These are phyloP conservation scores for Didymellaceae sp. DNA, from an alignment of 2,329 filamentous ascomycete genomes.

Conservation along the genomic window DNA sequence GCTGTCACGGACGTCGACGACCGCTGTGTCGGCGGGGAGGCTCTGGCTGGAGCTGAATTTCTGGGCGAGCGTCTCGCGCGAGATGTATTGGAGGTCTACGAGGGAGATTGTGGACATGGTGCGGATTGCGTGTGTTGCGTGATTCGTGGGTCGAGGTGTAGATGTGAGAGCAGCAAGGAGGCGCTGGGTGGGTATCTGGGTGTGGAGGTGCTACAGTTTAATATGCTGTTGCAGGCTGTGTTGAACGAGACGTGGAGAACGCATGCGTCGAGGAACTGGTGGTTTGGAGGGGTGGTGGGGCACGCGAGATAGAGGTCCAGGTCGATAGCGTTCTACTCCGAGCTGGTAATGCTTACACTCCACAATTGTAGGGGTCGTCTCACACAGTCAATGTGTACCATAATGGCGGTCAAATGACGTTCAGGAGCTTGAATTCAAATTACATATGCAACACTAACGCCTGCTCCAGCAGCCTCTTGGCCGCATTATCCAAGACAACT, in stretches of 20 bases:
- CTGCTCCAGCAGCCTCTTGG: background rate
- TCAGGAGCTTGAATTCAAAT: background rate
- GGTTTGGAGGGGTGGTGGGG: conserved; percentile 4
- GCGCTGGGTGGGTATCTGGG: no score
- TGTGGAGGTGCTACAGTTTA: no score
- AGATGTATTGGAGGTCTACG: conserved; percentile 69
- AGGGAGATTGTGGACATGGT: conserved; percentile 64
- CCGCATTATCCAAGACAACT: background rate
- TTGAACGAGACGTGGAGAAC: no score
- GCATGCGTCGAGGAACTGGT: background rate
- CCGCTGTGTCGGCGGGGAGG: conserved; percentile 59
- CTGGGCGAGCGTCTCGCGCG: conserved; percentile 68
- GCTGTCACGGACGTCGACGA: conserved; percentile 89
- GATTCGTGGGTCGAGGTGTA: no score
- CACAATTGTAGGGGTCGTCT: no score
- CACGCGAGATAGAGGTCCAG: no score
- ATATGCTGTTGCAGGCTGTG: no score
- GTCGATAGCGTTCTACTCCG: no score
- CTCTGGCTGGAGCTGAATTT: conserved; percentile 43
- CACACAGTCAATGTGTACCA: no score
- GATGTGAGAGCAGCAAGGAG: background rate
- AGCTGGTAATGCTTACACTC: no score
- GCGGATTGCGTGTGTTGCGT: no score
- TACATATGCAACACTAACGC: conserved; percentile 9
- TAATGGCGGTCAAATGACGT: no score